Evolutionary conservation across 139 green algal species (phyloP).

Genomic region (Volvox africanus): DNA sequence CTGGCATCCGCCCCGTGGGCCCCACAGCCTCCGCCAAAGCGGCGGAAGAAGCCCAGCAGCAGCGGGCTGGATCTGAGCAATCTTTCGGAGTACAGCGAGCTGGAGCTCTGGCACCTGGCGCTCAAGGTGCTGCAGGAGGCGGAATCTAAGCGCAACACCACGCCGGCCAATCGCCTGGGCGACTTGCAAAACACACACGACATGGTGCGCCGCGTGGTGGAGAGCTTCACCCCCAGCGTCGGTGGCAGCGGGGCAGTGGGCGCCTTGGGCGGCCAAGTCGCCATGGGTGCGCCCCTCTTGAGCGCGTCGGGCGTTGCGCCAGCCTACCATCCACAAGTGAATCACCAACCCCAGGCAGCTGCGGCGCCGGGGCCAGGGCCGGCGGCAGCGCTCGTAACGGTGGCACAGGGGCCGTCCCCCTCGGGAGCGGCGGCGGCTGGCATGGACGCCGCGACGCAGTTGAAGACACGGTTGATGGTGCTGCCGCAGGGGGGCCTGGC

Average conservation of each 20-base stretch:
- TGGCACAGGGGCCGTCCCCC: background rate
- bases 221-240: background rate
- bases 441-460: slow-evolving; percentile 18
- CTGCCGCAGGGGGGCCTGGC: background rate
- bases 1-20: background rate
- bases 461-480: slow-evolving; percentile 13
- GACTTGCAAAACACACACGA: slow-evolving; percentile 26
- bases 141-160: background rate
- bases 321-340: background rate
- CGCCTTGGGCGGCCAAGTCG: too few relatives aligned
- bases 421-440: background rate
- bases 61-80: background rate
- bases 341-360: background rate
- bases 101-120: slow-evolving; percentile 42
- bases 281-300: background rate
- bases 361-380: background rate
- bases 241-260: background rate
- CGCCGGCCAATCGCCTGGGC: background rate
- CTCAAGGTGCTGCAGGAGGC: slow-evolving; percentile 10
- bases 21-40: slow-evolving; percentile 6
- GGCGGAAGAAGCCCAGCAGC: background rate
- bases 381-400: background rate
- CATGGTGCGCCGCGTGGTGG: background rate
- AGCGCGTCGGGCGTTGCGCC: background rate
- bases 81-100: slow-evolving; percentile 2